A percentile compares a stretch with the other conserved stretches of the same genome.
These are phyloP conservation scores for Isatis lusitanica DNA, from an alignment of 441 rosid species.

Conservation along the genomic window DNA sequence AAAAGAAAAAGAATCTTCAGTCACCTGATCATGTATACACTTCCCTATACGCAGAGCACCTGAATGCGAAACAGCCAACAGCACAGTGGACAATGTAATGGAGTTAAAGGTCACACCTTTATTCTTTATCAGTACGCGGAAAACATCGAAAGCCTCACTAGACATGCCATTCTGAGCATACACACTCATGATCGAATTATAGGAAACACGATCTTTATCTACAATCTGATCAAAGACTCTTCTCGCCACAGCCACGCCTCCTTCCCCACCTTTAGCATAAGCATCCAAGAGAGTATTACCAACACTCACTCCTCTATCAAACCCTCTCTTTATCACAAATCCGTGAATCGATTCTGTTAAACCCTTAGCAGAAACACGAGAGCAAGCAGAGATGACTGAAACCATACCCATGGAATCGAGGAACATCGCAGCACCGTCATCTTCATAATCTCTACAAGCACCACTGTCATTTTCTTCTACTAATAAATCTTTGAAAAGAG, in stretches of 20 bases:
- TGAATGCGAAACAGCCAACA: conserved; percentile 66
- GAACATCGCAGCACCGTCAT: conserved; percentile 32
- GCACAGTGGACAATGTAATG: conserved; percentile 65
- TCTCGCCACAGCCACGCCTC: conserved; percentile 51
- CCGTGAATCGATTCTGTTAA: conserved; percentile 62
- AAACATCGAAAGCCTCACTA: conserved; percentile 58
- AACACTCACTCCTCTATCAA: conserved; percentile 53
- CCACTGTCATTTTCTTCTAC: conserved; percentile 45
- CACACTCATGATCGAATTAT: conserved; percentile 77
- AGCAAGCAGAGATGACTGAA: conserved; percentile 79
- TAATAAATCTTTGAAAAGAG: conserved; percentile 64
- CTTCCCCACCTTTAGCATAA: conserved; percentile 66
- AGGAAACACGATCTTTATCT: conserved; percentile 66
- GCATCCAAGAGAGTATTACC: conserved; percentile 74
- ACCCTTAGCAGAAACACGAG: conserved; percentile 47
- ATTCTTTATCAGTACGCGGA: conserved; percentile 45
- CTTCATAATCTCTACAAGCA: conserved; percentile 18
- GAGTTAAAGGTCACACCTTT: conserved; percentile 53
- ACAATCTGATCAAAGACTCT: conserved; percentile 67
- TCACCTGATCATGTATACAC: conserved; percentile 78
- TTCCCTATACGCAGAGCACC: conserved; percentile 67
- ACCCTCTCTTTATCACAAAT: conserved; percentile 62
- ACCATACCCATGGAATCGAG: conserved; percentile 66
- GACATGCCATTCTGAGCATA: conserved; percentile 74
- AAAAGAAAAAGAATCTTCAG: not conserved